Percentiles rank a stretch among this genome's conserved stretches.
Conservation (phyloP, 495 filamentous ascomycete species). For the Daldinia bambusicola region DNA sequence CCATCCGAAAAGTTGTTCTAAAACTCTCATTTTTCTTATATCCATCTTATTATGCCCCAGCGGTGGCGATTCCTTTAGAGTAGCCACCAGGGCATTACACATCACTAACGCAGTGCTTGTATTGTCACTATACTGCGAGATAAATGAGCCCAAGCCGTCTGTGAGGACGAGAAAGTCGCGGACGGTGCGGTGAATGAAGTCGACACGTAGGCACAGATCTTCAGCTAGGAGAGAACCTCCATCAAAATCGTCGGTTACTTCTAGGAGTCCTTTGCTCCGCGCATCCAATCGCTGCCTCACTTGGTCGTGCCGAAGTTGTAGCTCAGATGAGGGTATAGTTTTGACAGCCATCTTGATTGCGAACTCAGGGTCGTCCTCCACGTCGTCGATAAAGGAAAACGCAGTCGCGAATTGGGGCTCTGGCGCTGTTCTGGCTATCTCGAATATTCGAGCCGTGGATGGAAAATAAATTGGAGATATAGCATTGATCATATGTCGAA, state of each 20-base stretch:
- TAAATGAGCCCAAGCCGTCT: not conserved
- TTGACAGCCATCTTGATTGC: not conserved
- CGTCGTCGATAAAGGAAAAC: not conserved
- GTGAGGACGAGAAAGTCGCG: conserved; percentile 37
- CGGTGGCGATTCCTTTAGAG: not conserved
- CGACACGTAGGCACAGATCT: conserved; percentile 19
- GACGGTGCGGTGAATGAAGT: conserved; percentile 46
- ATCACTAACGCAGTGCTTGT: not conserved
- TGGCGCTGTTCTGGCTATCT: conserved; percentile 13
- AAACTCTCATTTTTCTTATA: not conserved
- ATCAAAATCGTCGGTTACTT: too few species aligned
- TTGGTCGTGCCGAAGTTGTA: not conserved
- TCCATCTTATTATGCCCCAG: not conserved
- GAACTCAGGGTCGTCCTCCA: conserved; percentile 12
- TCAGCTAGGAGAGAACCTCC: too few species aligned
- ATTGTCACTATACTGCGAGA: not conserved
- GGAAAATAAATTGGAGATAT: conserved; percentile 9
- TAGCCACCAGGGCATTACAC: conserved; percentile 9
- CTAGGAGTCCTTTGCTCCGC: conserved; percentile 32
- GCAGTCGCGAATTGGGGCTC: conserved; percentile 16
- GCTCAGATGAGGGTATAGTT: not conserved
- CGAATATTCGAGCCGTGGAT: conserved; percentile 9
- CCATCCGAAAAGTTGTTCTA: not conserved
- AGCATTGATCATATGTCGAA: conserved; percentile 33
- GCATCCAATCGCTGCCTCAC: conserved; percentile 15